Conservation (phyloP, 768 basidiomycete genomes). For the Clitopilus hobsonii region DNA sequence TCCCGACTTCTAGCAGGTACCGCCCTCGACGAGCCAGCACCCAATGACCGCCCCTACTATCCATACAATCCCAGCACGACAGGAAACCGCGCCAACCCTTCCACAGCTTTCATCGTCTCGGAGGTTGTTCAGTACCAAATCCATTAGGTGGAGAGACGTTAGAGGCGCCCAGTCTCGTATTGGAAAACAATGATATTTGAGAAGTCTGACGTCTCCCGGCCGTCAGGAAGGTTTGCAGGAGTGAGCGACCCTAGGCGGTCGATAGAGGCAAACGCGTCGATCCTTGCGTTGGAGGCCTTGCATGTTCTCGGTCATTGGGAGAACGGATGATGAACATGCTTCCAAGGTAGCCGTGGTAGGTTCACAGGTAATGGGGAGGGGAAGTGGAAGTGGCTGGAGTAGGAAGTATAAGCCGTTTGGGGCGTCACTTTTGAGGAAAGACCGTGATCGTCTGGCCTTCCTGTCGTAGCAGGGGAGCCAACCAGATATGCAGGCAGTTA, state of each 20-base stretch:
- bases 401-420: too few relatives aligned
- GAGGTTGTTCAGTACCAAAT: conserved; percentile 52
- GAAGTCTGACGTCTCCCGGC: conserved; percentile 52
- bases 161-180: conserved; percentile 72
- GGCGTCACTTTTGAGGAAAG: too few relatives aligned
- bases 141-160: conserved; percentile 52
- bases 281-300: conserved; percentile 11
- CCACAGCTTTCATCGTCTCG: conserved; percentile 55
- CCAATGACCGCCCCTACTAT: conserved; percentile 60
- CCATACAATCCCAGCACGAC: conserved; percentile 73
- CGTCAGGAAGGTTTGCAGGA: conserved; percentile 35
- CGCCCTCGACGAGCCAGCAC: conserved; percentile 74
- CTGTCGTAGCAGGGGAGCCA: too few relatives aligned
- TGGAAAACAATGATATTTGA: conserved; percentile 78
- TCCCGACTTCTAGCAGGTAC: conserved; percentile 55
- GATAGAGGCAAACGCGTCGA: conserved; percentile 14
- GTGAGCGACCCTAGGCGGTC: conserved; percentile 14
- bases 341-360: conserved; percentile 8
- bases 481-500: too few relatives aligned
- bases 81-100: conserved; percentile 69
- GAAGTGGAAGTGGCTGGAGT: too few relatives aligned
- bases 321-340: conserved; percentile 5
- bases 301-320: conserved; percentile 9
- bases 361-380: too few relatives aligned
- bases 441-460: too few relatives aligned